phyloP scores from a whole-genome alignment of 2,329 filamentous ascomycete species.

The Coniochaeta ligniaria region DNA sequence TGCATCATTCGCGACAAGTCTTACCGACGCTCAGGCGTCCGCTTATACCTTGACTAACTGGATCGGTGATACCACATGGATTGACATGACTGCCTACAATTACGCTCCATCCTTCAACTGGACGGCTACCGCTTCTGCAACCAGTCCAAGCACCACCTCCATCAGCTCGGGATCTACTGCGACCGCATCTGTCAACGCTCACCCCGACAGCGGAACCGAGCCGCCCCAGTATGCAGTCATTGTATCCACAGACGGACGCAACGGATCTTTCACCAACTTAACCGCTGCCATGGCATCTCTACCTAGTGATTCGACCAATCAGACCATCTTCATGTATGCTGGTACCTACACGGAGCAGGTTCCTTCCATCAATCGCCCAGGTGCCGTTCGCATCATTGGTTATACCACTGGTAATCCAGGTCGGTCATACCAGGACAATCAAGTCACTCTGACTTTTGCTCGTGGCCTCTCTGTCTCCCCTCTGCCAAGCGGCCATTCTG shows the following conservation, averaged over 20 bases:
- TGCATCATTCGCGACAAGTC: constrained; percentile 25
- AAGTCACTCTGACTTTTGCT: constrained; percentile 42
- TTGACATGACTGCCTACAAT: constrained; percentile 31
- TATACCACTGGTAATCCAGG: constrained; percentile 38
- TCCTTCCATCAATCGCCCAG: constrained; percentile 11
- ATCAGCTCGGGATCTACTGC: constrained; percentile 9
- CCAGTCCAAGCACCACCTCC: constrained; percentile 14
- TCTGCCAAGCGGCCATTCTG: constrained; percentile 20
- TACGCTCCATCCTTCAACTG: constrained; percentile 24
- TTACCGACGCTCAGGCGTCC: constrained; percentile 23
- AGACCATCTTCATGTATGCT: constrained; percentile 16
- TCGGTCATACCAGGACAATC: constrained; percentile 42
- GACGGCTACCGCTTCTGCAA: too few relatives aligned
- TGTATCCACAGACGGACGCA: constrained; percentile 25
- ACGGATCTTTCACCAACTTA: constrained; percentile 19
- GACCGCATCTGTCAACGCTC: constrained; percentile 20
- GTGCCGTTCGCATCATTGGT: constrained; percentile 26
- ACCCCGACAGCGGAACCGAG: constrained; percentile 31
- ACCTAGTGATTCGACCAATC: constrained; percentile 13
- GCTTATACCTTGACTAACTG: constrained; percentile 27
- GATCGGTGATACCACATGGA: constrained; percentile 31
- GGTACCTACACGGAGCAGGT: constrained; percentile 11
- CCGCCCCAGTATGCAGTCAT: constrained; percentile 32
- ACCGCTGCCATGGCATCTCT: constrained; percentile 20
- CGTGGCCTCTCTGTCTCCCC: constrained; percentile 9